A percentile compares a stretch with the other conserved stretches of the same genome.
Evolutionary conservation across 805 yeast species (phyloP).

Genomic region (Candida golubevii): DNA sequence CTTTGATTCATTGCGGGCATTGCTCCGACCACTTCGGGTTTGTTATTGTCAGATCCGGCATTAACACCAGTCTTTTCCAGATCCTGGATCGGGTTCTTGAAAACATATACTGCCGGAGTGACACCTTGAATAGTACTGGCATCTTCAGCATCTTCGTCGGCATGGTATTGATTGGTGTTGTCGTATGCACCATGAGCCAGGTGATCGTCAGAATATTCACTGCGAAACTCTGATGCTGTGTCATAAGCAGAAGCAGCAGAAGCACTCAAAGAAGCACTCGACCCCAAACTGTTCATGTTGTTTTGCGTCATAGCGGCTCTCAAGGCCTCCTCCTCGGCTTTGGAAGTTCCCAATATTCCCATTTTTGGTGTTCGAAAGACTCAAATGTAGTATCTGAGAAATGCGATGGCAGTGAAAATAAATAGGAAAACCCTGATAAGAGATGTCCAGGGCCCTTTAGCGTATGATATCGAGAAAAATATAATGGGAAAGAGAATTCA

Average conservation of each 20-base stretch:
- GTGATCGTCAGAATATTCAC: slow-evolving; percentile 13
- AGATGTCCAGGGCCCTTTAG: too few species aligned
- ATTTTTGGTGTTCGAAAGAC: slow-evolving; percentile 10
- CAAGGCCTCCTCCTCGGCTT: slow-evolving; percentile 26
- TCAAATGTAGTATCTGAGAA: not conserved
- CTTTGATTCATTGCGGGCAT: not conserved
- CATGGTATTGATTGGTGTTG: not conserved
- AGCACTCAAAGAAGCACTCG: slow-evolving; percentile 15
- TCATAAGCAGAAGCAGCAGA: slow-evolving; percentile 31
- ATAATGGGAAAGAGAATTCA: too few species aligned
- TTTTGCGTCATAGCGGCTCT: slow-evolving; percentile 22
- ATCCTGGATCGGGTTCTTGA: not conserved
- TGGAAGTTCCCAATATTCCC: slow-evolving; percentile 35
- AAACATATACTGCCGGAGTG: not conserved
- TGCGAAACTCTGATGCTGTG: slow-evolving; percentile 25
- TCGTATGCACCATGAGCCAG: not conserved
- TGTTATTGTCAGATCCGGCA: not conserved
- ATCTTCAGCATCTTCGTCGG: slow-evolving; percentile 8
- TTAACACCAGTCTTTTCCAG: not conserved
- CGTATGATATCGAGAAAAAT: too few species aligned
- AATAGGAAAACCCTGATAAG: too few species aligned
- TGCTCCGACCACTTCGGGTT: not conserved
- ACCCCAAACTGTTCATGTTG: slow-evolving; percentile 5
- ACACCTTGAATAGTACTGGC: slow-evolving; percentile 11
- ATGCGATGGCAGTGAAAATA: too few species aligned